Percentiles rank a stretch among this genome's conserved stretches.
Evolutionary conservation across 768 basidiomycete genomes (phyloP).

Genomic region (Epithele typhae): DNA sequence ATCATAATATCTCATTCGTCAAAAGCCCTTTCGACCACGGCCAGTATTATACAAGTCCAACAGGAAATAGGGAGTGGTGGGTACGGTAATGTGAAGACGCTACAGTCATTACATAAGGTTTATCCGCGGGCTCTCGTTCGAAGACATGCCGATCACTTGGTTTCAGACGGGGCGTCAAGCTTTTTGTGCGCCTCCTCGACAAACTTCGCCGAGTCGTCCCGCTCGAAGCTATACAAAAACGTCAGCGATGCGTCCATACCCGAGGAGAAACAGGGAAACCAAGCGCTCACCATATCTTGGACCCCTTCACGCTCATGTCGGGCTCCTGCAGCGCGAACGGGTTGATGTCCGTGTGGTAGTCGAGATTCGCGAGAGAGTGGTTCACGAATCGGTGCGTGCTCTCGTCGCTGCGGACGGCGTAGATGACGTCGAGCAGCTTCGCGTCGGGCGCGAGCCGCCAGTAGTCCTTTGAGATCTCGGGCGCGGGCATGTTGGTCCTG

Average conservation of each 20-base stretch:
- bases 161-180: too few relatives aligned
- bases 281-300: constrained; percentile 51
- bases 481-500: constrained; percentile 70
- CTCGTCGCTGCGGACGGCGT: constrained; percentile 91
- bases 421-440: constrained; percentile 82
- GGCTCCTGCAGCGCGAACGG: constrained; percentile 89
- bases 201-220: constrained; percentile 62
- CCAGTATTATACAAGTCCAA: too few relatives aligned
- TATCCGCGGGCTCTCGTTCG: too few relatives aligned
- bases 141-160: too few relatives aligned
- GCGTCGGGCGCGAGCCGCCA: constrained; percentile 77
- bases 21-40: too few relatives aligned
- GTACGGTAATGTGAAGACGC: too few relatives aligned
- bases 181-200: constrained; percentile 58
- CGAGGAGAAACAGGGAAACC: neutral
- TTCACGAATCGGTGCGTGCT: constrained; percentile 94
- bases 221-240: constrained; percentile 49
- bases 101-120: too few relatives aligned
- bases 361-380: constrained; percentile 88
- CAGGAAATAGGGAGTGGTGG: too few relatives aligned
- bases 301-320: constrained; percentile 80
- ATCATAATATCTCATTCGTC: too few relatives aligned
- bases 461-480: constrained; percentile 91
- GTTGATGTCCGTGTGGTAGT: constrained; percentile 74
- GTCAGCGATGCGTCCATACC: neutral